Base-by-base conservation (phyloP, 345 rosid species). In the Geranium rotundifolium region DNA sequence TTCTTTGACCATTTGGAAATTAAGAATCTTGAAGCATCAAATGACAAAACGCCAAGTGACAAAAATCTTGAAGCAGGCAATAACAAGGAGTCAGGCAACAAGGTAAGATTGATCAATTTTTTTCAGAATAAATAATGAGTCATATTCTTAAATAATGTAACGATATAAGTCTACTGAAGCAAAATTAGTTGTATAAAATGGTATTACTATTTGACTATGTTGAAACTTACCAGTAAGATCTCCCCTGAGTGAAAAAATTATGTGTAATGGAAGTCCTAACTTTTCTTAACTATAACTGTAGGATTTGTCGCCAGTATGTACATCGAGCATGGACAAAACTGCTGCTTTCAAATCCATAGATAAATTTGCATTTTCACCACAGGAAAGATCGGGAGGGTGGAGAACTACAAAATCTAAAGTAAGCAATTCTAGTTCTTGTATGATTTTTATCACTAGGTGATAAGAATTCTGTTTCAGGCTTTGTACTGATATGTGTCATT, bases 381-480 rank as follows among this genome's bases (percentile, higher is more conserved):
- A 16, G 30, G 60, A 71, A 62, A 72, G 58, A 29, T 64, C 76
- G 20, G 85, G 83, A 41, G 97, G 95, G 56, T 90, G 97, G 96
- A 88, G 99, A 64, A 79, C 83, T 37, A 90, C 97, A 29, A 83
- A 77, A 79, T 69, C 96, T 56, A 86, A 93, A 90, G 91, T 87
- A 15, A 65, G 68, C 59, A 57, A 62, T 54, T 27, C 64, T 18
- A 27, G 5, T 27, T 57, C 29, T 58, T 17, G 27, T 59, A 18
- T 29, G 20, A 49, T 29, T 58, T 14, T 5, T 60, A 46, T 34
- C 61, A 60, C 57, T 54, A 7, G 60, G 59, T 0, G 10, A 2
- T 16, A 6, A 17, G 29, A n/a, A 5, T 61, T 70, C 54, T 23
- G 10, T 34, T 34, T 34, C 41, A 39, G 8, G 62, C 31, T 18